These are phyloP conservation scores for Trichocladium antarcticum DNA, from an alignment of 495 filamentous ascomycete species.

Conservation along the genomic window DNA sequence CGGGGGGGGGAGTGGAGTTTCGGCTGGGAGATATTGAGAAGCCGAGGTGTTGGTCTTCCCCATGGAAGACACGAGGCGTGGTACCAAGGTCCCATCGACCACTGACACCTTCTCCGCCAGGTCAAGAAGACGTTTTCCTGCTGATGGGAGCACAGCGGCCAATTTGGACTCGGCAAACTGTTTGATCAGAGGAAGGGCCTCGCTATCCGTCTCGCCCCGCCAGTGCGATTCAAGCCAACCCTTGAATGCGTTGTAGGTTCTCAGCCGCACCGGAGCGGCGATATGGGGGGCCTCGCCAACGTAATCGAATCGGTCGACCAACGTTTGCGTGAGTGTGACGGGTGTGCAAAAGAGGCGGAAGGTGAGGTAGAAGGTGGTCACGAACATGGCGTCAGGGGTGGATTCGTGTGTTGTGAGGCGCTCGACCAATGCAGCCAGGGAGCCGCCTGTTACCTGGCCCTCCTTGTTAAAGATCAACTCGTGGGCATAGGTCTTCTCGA, in stretches of 20 bases:
- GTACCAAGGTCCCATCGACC: constrained; percentile 64
- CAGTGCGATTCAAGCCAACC: constrained; percentile 96
- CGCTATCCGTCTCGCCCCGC: constrained; percentile 66
- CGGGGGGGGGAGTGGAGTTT: constrained; percentile 58
- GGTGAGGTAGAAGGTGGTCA: constrained; percentile 91
- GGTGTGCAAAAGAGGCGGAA: constrained; percentile 92
- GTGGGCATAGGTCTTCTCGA: constrained; percentile 78
- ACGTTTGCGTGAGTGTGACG: constrained; percentile 60
- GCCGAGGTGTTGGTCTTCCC: constrained; percentile 72
- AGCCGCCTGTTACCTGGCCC: constrained; percentile 86
- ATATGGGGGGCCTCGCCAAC: constrained; percentile 64
- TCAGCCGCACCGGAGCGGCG: constrained; percentile 68
- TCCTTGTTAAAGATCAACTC: constrained; percentile 91
- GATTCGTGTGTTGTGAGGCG: constrained; percentile 86
- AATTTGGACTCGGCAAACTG: constrained; percentile 69
- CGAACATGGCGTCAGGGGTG: constrained; percentile 85
- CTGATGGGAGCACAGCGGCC: constrained; percentile 53
- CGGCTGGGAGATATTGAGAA: constrained; percentile 54
- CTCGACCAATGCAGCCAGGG: constrained; percentile 83
- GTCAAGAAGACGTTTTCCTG: constrained; percentile 67
- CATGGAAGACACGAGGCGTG: constrained; percentile 76
- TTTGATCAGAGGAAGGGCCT: constrained; percentile 62
- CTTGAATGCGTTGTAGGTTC: constrained; percentile 95
- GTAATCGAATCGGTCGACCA: constrained; percentile 87
- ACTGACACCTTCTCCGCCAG: constrained; percentile 73